Evolutionary conservation across 495 filamentous ascomycete genomes (phyloP).

Genomic region (Aeminium ludgeri): DNA sequence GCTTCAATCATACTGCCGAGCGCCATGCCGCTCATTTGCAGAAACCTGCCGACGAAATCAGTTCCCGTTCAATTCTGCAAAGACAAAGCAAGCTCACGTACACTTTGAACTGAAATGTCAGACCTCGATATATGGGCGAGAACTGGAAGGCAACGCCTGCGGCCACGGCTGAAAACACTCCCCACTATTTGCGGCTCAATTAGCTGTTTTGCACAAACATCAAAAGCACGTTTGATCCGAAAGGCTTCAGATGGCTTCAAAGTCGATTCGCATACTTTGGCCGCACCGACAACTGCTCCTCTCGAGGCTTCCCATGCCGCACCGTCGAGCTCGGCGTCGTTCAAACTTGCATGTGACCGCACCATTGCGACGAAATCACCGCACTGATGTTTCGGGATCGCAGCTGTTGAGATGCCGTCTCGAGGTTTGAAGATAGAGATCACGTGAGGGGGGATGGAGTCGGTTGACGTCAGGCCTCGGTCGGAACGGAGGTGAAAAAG

Average conservation of each 20-base stretch:
- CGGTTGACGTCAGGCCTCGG: too few species aligned
- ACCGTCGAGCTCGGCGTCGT: constrained; percentile 39
- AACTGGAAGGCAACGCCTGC: constrained; percentile 39
- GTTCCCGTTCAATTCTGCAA: not conserved
- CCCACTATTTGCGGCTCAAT: constrained; percentile 32
- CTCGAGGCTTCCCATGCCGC: constrained; percentile 46
- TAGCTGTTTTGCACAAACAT: too few species aligned
- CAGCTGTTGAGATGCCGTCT: too few species aligned
- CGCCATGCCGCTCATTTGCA: constrained; percentile 81
- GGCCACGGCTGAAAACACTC: constrained; percentile 37
- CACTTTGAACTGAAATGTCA: constrained; percentile 85
- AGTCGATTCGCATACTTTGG: constrained; percentile 30
- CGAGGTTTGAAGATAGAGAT: too few species aligned
- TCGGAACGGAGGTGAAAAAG: too few species aligned
- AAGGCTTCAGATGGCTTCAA: too few species aligned
- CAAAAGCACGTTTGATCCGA: too few species aligned
- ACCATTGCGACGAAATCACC: constrained; percentile 8
- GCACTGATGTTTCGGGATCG: not conserved
- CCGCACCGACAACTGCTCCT: constrained; percentile 42
- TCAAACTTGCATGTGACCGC: constrained; percentile 23
- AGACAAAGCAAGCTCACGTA: constrained; percentile 27
- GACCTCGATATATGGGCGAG: constrained; percentile 59
- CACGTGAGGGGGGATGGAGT: too few species aligned
- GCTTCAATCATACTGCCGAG: constrained; percentile 72
- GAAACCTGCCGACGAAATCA: constrained; percentile 34